phyloP scores from a whole-genome alignment of 1,284 basidiomycete genomes.

The Apiotrichum mycotoxinovorans region DNA sequence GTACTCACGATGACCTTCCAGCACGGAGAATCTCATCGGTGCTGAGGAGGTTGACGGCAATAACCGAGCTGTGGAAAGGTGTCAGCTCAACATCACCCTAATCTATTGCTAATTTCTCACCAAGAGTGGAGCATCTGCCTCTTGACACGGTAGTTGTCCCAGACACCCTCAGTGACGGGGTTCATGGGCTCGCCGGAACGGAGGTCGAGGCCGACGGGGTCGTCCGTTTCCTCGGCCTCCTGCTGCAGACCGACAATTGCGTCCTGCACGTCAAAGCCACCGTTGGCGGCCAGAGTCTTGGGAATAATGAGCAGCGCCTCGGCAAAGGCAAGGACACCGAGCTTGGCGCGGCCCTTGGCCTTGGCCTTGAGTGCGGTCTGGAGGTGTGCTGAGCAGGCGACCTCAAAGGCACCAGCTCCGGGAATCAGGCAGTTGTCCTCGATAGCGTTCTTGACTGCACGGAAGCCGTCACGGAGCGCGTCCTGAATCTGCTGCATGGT shows the following conservation, averaged over 20 bases:
- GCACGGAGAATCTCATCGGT: slow-evolving; percentile 95
- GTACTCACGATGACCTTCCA: slow-evolving; percentile 69
- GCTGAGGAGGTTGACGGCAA: slow-evolving; percentile 90
- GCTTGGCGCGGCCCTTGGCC: slow-evolving; percentile 93
- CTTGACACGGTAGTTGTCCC: slow-evolving; percentile 99
- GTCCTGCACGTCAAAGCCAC: slow-evolving; percentile 97
- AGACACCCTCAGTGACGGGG: slow-evolving; percentile 89
- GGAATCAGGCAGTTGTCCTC: slow-evolving; percentile 87
- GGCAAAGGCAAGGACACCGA: slow-evolving; percentile 96
- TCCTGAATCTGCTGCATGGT: slow-evolving; percentile 97
- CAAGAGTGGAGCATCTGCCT: slow-evolving; percentile 97
- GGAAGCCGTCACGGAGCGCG: slow-evolving; percentile 90
- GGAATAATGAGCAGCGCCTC: slow-evolving; percentile 93
- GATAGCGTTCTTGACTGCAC: slow-evolving; percentile 94
- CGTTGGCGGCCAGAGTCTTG: slow-evolving; percentile 94
- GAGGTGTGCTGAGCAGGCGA: slow-evolving; percentile 85
- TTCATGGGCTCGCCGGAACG: slow-evolving; percentile 95
- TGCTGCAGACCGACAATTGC: slow-evolving; percentile 84
- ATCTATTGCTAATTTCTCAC: no score
- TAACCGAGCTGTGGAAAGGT: slow-evolving; percentile 66
- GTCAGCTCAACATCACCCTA: slow-evolving; percentile 52
- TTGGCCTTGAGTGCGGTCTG: slow-evolving; percentile 68
- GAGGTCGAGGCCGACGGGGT: slow-evolving; percentile 89
- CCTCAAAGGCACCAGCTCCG: slow-evolving; percentile 95
- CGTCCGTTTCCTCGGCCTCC: slow-evolving; percentile 84